Conservation (phyloP, 306 rosid genomes). For the Cicer pinnatifidum region DNA sequence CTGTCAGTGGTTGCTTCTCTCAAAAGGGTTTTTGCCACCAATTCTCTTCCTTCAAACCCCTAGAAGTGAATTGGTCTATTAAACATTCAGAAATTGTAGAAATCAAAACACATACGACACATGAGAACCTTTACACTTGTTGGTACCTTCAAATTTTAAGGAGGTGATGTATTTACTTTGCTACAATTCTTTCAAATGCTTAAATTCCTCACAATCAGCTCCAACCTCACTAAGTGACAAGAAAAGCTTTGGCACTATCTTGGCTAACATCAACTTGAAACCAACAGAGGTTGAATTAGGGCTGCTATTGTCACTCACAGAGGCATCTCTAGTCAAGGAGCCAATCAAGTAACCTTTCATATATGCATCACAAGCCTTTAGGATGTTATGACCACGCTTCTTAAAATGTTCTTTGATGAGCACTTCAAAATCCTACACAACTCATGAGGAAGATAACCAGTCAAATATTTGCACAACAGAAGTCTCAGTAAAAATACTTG, state of each 20-base stretch:
- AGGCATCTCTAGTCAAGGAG: constrained; percentile 72
- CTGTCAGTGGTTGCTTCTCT: constrained; percentile 42
- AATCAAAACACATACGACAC: constrained; percentile 36
- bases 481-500: constrained; percentile 13
- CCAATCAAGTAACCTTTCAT: constrained; percentile 93
- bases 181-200: constrained; percentile 75
- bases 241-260: constrained; percentile 84
- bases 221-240: constrained; percentile 67
- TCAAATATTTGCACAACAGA: constrained; percentile 36
- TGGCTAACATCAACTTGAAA: constrained; percentile 91
- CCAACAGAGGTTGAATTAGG: constrained; percentile 88
- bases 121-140: constrained; percentile 46
- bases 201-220: constrained; percentile 83
- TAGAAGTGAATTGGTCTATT: constrained; percentile 45
- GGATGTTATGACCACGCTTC: constrained; percentile 85
- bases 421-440: constrained; percentile 77
- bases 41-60: constrained; percentile 47
- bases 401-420: constrained; percentile 81
- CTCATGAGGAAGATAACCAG: constrained; percentile 41
- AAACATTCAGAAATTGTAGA: constrained; percentile 31
- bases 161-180: constrained; percentile 32
- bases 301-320: constrained; percentile 58
- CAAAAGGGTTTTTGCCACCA: constrained; percentile 42
- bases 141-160: constrained; percentile 39
- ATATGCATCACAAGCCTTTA: constrained; percentile 93